Percentiles rank a stretch among this genome's conserved stretches.
phyloP scores from a whole-genome alignment of 1,284 basidiomycete genomes.

The Athelia psychrophila region DNA sequence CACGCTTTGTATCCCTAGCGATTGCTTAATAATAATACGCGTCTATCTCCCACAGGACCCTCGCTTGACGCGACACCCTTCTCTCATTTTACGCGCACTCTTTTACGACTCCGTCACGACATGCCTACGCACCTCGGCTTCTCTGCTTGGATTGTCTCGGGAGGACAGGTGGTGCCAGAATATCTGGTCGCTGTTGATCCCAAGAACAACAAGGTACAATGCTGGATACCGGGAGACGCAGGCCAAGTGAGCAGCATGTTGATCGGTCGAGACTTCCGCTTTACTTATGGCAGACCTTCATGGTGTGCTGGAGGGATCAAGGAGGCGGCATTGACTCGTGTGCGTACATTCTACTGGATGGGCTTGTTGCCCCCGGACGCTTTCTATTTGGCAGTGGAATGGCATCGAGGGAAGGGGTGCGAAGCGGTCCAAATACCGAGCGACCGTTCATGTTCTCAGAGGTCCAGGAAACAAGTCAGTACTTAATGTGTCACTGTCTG shows the following conservation, averaged over 20 bases:
- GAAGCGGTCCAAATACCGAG: slow-evolving; percentile 43
- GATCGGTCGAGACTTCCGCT: neutral
- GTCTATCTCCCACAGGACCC: neutral
- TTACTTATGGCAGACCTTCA: slow-evolving; percentile 40
- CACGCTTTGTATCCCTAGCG: no score
- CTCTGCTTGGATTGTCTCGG: slow-evolving; percentile 61
- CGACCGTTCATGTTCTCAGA: slow-evolving; percentile 55
- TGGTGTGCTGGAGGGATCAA: slow-evolving; percentile 58
- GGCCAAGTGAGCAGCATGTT: slow-evolving; percentile 43
- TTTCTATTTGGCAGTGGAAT: slow-evolving; percentile 55
- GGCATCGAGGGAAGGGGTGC: slow-evolving; percentile 41
- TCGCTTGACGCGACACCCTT: neutral
- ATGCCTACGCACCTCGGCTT: slow-evolving; percentile 60
- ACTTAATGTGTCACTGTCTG: slow-evolving; percentile 21
- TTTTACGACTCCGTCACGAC: neutral
- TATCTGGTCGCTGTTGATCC: slow-evolving; percentile 47
- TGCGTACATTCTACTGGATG: slow-evolving; percentile 57
- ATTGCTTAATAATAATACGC: neutral
- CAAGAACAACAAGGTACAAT: slow-evolving; percentile 43
- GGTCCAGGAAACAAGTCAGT: slow-evolving; percentile 28
- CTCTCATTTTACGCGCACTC: neutral
- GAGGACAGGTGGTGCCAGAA: slow-evolving; percentile 45
- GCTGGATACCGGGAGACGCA: slow-evolving; percentile 60
- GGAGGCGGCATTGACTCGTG: slow-evolving; percentile 51
- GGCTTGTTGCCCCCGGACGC: slow-evolving; percentile 52